Conservation (phyloP, 768 basidiomycete species). For the Suillus subaureus region DNA sequence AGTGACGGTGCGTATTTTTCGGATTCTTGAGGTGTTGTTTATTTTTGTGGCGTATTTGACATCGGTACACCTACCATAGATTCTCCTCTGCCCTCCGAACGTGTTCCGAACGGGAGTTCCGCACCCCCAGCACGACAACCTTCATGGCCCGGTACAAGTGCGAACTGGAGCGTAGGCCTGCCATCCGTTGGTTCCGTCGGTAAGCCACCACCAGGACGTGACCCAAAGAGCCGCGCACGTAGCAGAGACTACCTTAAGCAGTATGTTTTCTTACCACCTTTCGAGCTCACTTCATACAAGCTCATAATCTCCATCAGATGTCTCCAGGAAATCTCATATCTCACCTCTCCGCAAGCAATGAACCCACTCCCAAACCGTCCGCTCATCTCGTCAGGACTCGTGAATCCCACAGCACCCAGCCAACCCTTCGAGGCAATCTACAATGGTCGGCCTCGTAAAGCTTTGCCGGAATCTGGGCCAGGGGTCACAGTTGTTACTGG, state of each 20-base stretch:
- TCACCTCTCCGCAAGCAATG: constrained; percentile 96
- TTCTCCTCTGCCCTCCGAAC: constrained; percentile 72
- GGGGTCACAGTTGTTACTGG: constrained; percentile 30
- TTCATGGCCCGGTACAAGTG: constrained; percentile 56
- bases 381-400: constrained; percentile 41
- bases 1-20: constrained; percentile 67
- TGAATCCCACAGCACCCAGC: constrained; percentile 17
- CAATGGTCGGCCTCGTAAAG: constrained; percentile 81
- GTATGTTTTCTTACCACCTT: constrained; percentile 44
- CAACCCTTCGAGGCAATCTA: constrained; percentile 72
- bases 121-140: constrained; percentile 51
- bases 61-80: constrained; percentile 41
- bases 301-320: constrained; percentile 55
- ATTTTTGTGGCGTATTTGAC: constrained; percentile 15
- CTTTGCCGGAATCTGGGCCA: constrained; percentile 60
- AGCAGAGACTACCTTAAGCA: constrained; percentile 98
- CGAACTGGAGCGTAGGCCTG: constrained; percentile 35
- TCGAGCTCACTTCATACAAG: constrained; percentile 14
- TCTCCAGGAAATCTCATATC: constrained; percentile 95
- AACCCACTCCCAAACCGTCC: constrained; percentile 93
- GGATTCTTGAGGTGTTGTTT: constrained; percentile 11
- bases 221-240: constrained; percentile 93
- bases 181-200: constrained; percentile 53
- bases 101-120: constrained; percentile 62
- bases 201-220: constrained; percentile 79